These are phyloP conservation scores for Mycena kentingensis DNA, from an alignment of 768 basidiomycete genomes.

Conservation along the genomic window DNA sequence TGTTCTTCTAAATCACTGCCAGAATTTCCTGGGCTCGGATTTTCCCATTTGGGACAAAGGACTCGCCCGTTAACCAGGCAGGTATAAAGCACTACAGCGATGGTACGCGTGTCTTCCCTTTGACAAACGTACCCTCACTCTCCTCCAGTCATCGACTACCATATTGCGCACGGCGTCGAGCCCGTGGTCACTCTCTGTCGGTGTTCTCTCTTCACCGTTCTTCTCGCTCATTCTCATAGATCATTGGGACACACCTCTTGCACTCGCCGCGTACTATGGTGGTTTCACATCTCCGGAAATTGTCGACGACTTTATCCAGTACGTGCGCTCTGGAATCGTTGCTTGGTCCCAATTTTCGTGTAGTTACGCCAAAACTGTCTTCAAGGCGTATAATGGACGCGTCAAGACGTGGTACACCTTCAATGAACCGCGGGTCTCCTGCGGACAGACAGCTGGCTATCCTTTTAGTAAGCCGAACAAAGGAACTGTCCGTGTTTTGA, in stretches of 20 bases:
- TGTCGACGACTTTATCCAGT: constrained; percentile 53
- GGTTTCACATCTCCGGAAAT: constrained; percentile 48
- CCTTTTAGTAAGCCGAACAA: constrained; percentile 40
- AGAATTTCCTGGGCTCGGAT: constrained; percentile 56
- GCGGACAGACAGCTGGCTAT: constrained; percentile 38
- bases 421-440: constrained; percentile 52
- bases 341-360: neutral
- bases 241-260: constrained; percentile 53
- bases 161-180: constrained; percentile 41
- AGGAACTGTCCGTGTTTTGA: neutral
- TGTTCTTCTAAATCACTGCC: too few species aligned
- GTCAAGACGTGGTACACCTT: constrained; percentile 58
- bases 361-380: constrained; percentile 52
- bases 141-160: constrained; percentile 46
- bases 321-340: neutral
- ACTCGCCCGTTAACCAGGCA: constrained; percentile 51
- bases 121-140: neutral
- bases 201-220: constrained; percentile 10
- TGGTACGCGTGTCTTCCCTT: constrained; percentile 27
- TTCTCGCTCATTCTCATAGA: constrained; percentile 28
- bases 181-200: constrained; percentile 54
- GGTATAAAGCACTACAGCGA: constrained; percentile 50
- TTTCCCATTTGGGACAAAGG: constrained; percentile 49
- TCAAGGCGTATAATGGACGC: constrained; percentile 48
- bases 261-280: constrained; percentile 50